Evolutionary conservation across 2,329 filamentous ascomycete species (phyloP), one percentile per base, ranked within the genome.

Genomic region (Verticillium albo-atrum): DNA sequence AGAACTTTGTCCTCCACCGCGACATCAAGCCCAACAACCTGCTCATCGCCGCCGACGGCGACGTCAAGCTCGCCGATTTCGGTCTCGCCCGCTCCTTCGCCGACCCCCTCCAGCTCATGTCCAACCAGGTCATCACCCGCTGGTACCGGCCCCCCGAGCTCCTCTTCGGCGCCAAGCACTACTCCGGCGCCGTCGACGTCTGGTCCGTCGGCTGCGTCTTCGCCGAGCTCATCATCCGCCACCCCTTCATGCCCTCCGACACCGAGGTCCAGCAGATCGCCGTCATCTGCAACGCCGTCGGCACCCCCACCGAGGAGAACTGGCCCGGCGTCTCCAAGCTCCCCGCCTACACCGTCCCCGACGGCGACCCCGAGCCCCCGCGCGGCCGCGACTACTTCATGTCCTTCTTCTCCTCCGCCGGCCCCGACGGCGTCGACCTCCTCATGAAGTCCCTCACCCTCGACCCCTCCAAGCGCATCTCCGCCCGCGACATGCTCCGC

Each of bases 1-100:
- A 93, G 71, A 96, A 95, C 73, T 94, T 89, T 68, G 86, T 99
- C 20, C 82, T 99, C 30, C 95, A 99, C 76, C 91, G 95, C 67
- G 95, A 99, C 79, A 98, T 99, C 80, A 99, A 99, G 77, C 94
- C 94, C 54, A 98, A 98, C 84, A 99, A 99, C 78, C 79, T 98
- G 75, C 82, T 99, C 61, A 96, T 99, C 68, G 92, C 92, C 25
- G 90, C 91, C 50, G 91, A 97, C 71, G 94, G 95, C 55, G 91
- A 94, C 70, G 87, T 99, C 70, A 98, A 98, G 74, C 85, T 99
- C 56, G 95, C 94, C 35, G 95, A 99, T 89, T 99, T 99, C 68
- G 95, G 95, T 82, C 87, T 99, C 34, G 95, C 95, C 6, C 83
- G 95, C 63, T 86, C 83, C 62, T 97, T 97, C 72, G 89, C 92